A percentile compares a stretch with the other conserved stretches of the same genome.
These are phyloP conservation scores for Flammula alnicola DNA, from an alignment of 1,284 basidiomycete genomes.

Conservation along the genomic window DNA sequence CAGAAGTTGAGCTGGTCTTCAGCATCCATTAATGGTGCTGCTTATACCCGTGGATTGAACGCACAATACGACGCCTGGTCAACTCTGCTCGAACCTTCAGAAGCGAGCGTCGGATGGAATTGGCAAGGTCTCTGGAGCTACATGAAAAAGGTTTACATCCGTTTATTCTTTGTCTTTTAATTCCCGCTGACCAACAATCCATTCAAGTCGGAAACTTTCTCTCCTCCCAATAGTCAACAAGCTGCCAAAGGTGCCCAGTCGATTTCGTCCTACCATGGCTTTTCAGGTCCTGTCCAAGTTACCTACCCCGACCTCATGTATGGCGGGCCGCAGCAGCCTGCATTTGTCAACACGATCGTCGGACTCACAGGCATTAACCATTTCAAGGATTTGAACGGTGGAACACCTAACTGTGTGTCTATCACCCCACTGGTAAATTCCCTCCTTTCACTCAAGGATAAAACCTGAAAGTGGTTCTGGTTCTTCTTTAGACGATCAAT, in stretches of 20 bases:
- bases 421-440: slow-evolving; percentile 50
- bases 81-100: slow-evolving; percentile 50
- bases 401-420: slow-evolving; percentile 58
- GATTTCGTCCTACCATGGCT: slow-evolving; percentile 54
- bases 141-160: slow-evolving; percentile 58
- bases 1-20: slow-evolving; percentile 1
- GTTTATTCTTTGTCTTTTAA: slow-evolving; percentile 5
- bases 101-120: slow-evolving; percentile 57
- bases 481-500: slow-evolving; percentile 35
- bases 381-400: slow-evolving; percentile 58
- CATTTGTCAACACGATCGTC: slow-evolving; percentile 53
- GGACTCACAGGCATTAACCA: slow-evolving; percentile 51
- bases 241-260: slow-evolving; percentile 52
- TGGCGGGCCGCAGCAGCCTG: slow-evolving; percentile 56
- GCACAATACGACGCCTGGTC: slow-evolving; percentile 65
- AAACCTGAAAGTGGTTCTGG: not conserved
- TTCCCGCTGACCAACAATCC: not conserved
- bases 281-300: slow-evolving; percentile 57
- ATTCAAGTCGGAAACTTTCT: slow-evolving; percentile 55
- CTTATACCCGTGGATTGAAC: slow-evolving; percentile 58
- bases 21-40: slow-evolving; percentile 63
- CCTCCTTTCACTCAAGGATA: too few species aligned
- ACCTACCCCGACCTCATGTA: slow-evolving; percentile 56
- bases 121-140: slow-evolving; percentile 57
- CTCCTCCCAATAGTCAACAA: slow-evolving; percentile 55